A percentile compares a stretch with the other conserved stretches of the same genome.
Evolutionary conservation across 306 rosid species (phyloP).

Genomic region (Acacia crassicarpa): DNA sequence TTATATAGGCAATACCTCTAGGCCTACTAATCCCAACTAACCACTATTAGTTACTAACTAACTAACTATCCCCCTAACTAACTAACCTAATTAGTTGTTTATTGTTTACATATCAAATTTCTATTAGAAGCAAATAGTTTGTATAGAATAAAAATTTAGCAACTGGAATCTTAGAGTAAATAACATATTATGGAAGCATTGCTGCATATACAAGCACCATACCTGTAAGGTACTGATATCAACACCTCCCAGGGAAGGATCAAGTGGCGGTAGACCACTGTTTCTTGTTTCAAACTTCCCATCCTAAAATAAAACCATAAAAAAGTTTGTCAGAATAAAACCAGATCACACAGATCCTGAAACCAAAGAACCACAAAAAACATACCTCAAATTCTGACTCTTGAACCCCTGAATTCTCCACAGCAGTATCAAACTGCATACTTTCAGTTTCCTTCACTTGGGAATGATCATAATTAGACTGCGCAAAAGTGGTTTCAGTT

Average conservation of each 20-base stretch:
- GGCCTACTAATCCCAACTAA: too few relatives aligned
- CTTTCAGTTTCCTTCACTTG: conserved; percentile 47
- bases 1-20: too few relatives aligned
- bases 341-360: conserved; percentile 14
- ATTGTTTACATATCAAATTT: too few relatives aligned
- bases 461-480: conserved; percentile 47
- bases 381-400: conserved; percentile 62
- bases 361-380: conserved; percentile 11
- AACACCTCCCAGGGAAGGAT: conserved; percentile 53
- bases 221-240: conserved; percentile 69
- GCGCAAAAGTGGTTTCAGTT: conserved; percentile 28
- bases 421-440: conserved; percentile 51
- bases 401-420: conserved; percentile 43
- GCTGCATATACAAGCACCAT: conserved; percentile 13
- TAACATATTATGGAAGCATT: neutral
- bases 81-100: too few relatives aligned
- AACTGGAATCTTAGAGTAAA: neutral
- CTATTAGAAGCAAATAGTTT: neutral
- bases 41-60: too few relatives aligned
- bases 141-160: neutral
- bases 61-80: too few relatives aligned
- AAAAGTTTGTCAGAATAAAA: conserved; percentile 26
- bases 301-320: conserved; percentile 45
- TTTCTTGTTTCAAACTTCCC: conserved; percentile 49
- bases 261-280: conserved; percentile 43